These are phyloP conservation scores for Uromyces viciae-fabae DNA, from an alignment of 1,284 basidiomycete genomes.

Conservation along the genomic window DNA sequence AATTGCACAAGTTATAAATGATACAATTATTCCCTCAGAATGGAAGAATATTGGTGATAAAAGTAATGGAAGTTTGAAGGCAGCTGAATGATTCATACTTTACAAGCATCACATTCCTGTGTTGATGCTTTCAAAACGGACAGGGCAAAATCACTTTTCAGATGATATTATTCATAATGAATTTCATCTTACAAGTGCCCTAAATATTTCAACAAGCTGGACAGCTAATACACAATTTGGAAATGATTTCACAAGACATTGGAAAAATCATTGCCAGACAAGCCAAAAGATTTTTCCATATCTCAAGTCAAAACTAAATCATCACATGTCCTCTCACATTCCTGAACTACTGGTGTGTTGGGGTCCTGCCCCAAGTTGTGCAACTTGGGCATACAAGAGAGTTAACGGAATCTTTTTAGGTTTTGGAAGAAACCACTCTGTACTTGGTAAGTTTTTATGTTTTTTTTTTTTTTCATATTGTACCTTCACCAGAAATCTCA, in stretches of 20 bases:
- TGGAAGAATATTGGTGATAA: neutral
- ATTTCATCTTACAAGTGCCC: neutral
- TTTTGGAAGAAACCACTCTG: too few relatives aligned
- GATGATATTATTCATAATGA: neutral
- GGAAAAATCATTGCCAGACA: neutral
- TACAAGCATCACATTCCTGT: constrained; percentile 9
- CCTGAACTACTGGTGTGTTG: too few relatives aligned
- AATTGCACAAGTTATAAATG: neutral
- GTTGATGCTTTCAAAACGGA: neutral
- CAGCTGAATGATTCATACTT: constrained; percentile 4
- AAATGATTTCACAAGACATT: neutral
- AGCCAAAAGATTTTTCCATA: neutral
- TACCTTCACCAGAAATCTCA: neutral
- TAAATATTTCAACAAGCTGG: neutral
- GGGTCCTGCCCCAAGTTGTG: too few relatives aligned
- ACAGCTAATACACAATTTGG: neutral
- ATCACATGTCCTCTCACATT: too few relatives aligned
- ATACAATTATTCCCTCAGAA: neutral
- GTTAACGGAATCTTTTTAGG: too few relatives aligned
- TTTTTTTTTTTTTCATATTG: neutral
- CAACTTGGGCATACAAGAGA: too few relatives aligned
- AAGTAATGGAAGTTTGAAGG: constrained; percentile 18
- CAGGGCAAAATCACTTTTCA: neutral
- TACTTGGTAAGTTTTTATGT: too few relatives aligned
- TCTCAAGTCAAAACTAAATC: neutral